Percentiles rank a stretch among this genome's conserved stretches.
phyloP scores from a whole-genome alignment of 2,329 filamentous ascomycete species.

The Beauveria bassiana region DNA sequence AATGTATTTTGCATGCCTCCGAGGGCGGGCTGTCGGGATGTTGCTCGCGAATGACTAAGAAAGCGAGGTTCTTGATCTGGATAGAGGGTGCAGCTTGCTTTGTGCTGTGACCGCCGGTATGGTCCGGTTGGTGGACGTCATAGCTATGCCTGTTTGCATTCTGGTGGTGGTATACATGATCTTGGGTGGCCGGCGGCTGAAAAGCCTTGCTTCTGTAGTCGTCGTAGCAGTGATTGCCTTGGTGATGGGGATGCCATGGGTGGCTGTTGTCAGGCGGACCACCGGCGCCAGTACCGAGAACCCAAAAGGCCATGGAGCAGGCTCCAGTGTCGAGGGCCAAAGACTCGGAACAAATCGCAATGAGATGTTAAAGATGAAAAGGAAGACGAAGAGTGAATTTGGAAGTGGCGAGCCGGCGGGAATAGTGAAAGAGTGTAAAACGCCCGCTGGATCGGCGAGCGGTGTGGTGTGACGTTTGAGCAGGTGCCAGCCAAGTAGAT shows the following conservation, averaged over 20 bases:
- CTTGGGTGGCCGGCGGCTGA: not conserved
- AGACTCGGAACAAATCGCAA: not conserved
- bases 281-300: conserved; percentile 24
- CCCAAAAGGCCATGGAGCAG: conserved; percentile 35
- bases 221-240: not conserved
- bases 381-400: not conserved
- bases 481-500: not conserved
- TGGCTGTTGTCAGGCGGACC: not conserved
- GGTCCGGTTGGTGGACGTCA: not conserved
- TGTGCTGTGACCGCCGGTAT: conserved; percentile 9
- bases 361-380: too few species aligned
- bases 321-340: conserved; percentile 16
- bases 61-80: conserved; percentile 25
- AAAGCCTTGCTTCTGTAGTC: not conserved
- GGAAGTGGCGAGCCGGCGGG: not conserved
- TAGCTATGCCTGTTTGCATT: conserved; percentile 6
- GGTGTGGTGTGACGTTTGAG: conserved; percentile 5
- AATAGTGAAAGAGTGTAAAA: not conserved
- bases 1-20: not conserved
- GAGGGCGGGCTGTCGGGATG: conserved; percentile 7
- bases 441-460: conserved; percentile 1
- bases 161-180: conserved; percentile 11
- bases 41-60: conserved; percentile 32
- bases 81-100: conserved; percentile 18
- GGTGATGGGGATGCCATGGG: not conserved